A percentile compares a stretch with the other conserved stretches of the same genome.
Evolutionary conservation across 345 rosid genomes (phyloP).

Genomic region (Orychophragmus violaceus): DNA sequence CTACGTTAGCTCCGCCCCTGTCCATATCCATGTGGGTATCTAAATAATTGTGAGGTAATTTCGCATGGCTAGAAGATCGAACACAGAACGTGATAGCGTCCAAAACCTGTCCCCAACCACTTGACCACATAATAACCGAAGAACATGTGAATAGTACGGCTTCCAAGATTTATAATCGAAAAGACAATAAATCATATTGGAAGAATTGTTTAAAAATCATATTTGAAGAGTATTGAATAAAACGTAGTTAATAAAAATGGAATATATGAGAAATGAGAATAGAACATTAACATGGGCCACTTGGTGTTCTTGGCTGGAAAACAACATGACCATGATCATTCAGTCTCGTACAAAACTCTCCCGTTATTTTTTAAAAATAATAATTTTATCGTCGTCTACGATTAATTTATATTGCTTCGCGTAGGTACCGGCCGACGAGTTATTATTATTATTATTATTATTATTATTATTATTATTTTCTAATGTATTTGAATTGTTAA

Average conservation of each 20-base stretch:
- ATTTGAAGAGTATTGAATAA: not conserved
- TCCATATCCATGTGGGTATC: too few relatives aligned
- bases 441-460: too few relatives aligned
- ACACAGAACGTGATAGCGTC: too few relatives aligned
- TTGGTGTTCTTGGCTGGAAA: slow-evolving; percentile 18
- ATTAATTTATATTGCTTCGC: not conserved
- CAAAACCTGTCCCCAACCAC: too few relatives aligned
- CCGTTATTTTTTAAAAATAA: not conserved
- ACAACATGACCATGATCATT: slow-evolving; percentile 17
- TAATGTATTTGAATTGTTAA: not conserved
- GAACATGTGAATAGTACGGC: slow-evolving; percentile 8
- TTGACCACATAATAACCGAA: not conserved
- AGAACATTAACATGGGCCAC: slow-evolving; percentile 4
- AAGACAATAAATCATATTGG: not conserved
- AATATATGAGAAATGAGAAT: not conserved
- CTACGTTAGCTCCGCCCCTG: too few relatives aligned
- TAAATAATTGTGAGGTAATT: too few relatives aligned
- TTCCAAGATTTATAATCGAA: not conserved
- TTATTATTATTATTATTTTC: too few relatives aligned
- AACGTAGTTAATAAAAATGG: not conserved
- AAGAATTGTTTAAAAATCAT: not conserved
- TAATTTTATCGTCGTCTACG: not conserved
- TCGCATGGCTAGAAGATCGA: too few relatives aligned
- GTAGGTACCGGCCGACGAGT: not conserved
- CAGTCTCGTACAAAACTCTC: slow-evolving; percentile 1